Evolutionary conservation across 1,139 yeast genomes (phyloP), one percentile per base, ranked within the genome.

Genomic region (Blastobotrys illinoisensis): DNA sequence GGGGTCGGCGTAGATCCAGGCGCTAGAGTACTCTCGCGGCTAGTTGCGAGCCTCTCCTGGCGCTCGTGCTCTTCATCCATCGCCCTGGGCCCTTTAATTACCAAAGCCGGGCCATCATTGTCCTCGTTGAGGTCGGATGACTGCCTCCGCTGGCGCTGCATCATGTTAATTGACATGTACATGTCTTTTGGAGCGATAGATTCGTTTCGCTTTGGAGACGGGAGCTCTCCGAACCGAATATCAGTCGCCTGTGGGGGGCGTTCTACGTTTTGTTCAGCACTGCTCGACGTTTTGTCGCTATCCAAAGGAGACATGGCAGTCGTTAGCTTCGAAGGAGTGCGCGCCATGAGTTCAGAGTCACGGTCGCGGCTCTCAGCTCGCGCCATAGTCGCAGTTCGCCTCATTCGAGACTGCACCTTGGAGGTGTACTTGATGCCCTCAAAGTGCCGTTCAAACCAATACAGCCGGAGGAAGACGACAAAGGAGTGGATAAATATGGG

Each of bases 401-500:
- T 79, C 88, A 88, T 85, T 66, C 82, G 80, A 67, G 83, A 86
- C 66, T 90, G 86, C 60, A 81, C 68, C 65, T 86, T 87, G 19
- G 96, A 88, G 54, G 79, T 78, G 56, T 78, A 82, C 61, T 85
- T 85, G 65, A 95, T 91, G 61, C 85, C 82, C 67, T 88, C 93
- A 69, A 95, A 90, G 63, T 86, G 81, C 59, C 90, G 79, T 67
- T 91, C 97, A 70, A 88, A 93, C 87, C 96, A 88, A 67, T 87
- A 88, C 49, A 93, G 74, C 52, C 98, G 78, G n/a, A 91, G 75
- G 62, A 89, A 83, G 18, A 89, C 83, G 46, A 93, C 74, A 0
- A 83, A 79, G 1, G 96, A 83, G 69, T 93, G 96, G 56, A 95
- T 89, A 67, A 87, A 86, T 21, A 93, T 88, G 0, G 98, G 98